Evolutionary conservation across 495 filamentous ascomycete genomes (phyloP).

Genomic region (Podospora anserina): DNA sequence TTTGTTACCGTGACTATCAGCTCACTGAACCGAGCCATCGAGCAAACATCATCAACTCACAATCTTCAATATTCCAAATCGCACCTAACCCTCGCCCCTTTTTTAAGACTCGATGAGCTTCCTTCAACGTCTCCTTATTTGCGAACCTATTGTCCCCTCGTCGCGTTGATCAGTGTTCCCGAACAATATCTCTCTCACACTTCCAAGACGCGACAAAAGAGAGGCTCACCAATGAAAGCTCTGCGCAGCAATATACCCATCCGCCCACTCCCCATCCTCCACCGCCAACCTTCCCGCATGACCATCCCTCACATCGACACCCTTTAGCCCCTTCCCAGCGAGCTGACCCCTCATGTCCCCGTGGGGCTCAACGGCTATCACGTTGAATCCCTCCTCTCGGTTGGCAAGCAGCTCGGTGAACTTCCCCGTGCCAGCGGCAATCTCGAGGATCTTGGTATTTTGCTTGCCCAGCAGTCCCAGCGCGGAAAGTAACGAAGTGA

Average conservation of each 20-base stretch:
- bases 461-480: not conserved
- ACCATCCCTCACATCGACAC: constrained; percentile 52
- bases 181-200: not conserved
- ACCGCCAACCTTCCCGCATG: constrained; percentile 52
- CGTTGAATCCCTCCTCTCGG: constrained; percentile 44
- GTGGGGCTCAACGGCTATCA: constrained; percentile 48
- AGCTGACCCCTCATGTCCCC: constrained; percentile 57
- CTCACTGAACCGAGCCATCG: not conserved
- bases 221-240: constrained; percentile 56
- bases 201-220: not conserved
- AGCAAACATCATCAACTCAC: constrained; percentile 32
- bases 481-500: not conserved
- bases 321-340: constrained; percentile 42
- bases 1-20: constrained; percentile 18
- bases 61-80: constrained; percentile 68
- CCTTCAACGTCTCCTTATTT: constrained; percentile 50
- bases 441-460: constrained; percentile 46
- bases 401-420: constrained; percentile 57
- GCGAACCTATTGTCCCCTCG: constrained; percentile 53
- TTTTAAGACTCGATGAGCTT: constrained; percentile 56
- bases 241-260: constrained; percentile 60
- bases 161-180: not conserved
- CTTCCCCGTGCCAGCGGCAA: constrained; percentile 66
- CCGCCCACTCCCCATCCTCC: constrained; percentile 51
- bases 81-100: constrained; percentile 53